A percentile compares a stretch with the other conserved stretches of the same genome.
These are phyloP conservation scores for Penicilliopsis zonata DNA, from an alignment of 495 filamentous ascomycete species.

Conservation along the genomic window DNA sequence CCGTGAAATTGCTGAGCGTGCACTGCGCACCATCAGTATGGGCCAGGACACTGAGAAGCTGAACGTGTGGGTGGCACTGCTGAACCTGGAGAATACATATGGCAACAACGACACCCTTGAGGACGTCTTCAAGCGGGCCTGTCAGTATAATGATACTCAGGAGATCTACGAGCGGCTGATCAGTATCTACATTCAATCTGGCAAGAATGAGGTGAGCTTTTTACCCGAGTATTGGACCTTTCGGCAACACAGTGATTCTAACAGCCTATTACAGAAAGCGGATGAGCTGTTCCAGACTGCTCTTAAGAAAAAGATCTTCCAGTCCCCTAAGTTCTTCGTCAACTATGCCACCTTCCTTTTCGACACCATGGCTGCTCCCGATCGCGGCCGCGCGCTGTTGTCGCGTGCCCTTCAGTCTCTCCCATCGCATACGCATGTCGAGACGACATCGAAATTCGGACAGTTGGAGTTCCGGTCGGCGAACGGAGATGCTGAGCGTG, in stretches of 20 bases:
- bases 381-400: constrained; percentile 68
- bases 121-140: constrained; percentile 82
- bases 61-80: constrained; percentile 86
- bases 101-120: constrained; percentile 77
- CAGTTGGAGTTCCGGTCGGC: constrained; percentile 79
- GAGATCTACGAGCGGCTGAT: constrained; percentile 83
- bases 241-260: not conserved
- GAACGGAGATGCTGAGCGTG: constrained; percentile 78
- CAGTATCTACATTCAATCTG: constrained; percentile 88
- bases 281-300: constrained; percentile 77
- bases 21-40: constrained; percentile 77
- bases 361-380: constrained; percentile 50
- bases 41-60: constrained; percentile 80
- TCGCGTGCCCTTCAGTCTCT: constrained; percentile 79
- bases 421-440: constrained; percentile 54
- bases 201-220: constrained; percentile 50
- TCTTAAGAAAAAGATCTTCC: constrained; percentile 76
- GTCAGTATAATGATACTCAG: constrained; percentile 83
- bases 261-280: constrained; percentile 51
- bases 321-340: constrained; percentile 67
- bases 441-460: constrained; percentile 75
- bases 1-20: constrained; percentile 77
- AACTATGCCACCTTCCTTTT: constrained; percentile 94
- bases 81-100: constrained; percentile 89
- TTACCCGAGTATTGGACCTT: constrained; percentile 1